Base-by-base conservation (phyloP, 495 filamentous ascomycete species). In the Immersiella caudata region DNA sequence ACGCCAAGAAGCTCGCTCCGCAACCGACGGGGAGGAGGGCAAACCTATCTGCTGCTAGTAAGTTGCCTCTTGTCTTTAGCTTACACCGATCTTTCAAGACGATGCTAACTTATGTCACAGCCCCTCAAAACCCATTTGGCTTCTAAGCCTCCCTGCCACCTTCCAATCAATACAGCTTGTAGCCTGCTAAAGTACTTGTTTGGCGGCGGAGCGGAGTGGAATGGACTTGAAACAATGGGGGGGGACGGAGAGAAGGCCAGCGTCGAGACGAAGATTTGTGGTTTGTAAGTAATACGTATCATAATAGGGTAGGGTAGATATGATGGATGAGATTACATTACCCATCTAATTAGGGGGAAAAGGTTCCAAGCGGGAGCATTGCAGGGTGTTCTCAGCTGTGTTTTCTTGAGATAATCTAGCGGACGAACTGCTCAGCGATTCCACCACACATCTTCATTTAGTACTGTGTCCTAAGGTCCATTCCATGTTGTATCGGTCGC, bases 1-100 rank as follows among this genome's bases (percentile, higher is more conserved):
- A 87, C 40, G 81, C 80, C 11, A 92, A 93, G 77, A 94, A 92
- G 75, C 79, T 98, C 72, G 85, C 87, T 67, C 91, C 94, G 33
- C 95, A 99, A 82, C 86, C 93, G 24, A 99, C 95, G 26, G 96
- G 95, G 71, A 78, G 89, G 68, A 89, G 89, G 83, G 95, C 95
- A 63, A 97, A 98, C 76, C 84, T 98, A 70, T 81, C 88, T 50
- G 90, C 94, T 86, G 95, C 95, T 73, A 99, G 95, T 99, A 90
- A 89, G 94, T 91, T n/a, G 61, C 26, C 61, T 65, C 69, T 49
- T 68, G 67, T 64, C 63, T 49, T 64, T 46, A 6, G 3, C 46
- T 21, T 36, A 9, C 8, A 8, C 5, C 21, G 14, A n/a, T n/a
- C n/a, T n/a, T 29, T 14, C 4, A 4, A 4, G 0, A 20, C n/a